Evolutionary conservation across 768 basidiomycete genomes (phyloP).

Genomic region (Tricholoma terreum): DNA sequence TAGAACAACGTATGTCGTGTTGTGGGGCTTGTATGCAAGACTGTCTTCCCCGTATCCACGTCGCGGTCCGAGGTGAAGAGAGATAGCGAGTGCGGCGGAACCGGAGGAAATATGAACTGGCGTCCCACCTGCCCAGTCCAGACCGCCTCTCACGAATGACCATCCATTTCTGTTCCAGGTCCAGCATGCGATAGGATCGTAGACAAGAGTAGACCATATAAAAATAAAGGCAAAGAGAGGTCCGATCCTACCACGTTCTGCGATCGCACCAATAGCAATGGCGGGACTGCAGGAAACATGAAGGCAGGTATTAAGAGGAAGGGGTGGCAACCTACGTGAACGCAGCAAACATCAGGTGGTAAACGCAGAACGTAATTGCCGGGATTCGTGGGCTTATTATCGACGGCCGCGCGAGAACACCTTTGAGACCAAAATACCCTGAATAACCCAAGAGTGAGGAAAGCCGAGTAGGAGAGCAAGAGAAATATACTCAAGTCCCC

Average conservation of each 20-base stretch:
- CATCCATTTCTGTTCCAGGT: conserved; percentile 84
- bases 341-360: conserved; percentile 88
- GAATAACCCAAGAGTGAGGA: not conserved
- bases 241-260: conserved; percentile 82
- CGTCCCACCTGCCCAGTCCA: conserved; percentile 93
- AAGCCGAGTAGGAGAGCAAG: not conserved
- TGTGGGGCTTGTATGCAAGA: conserved; percentile 91
- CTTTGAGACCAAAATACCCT: conserved; percentile 83
- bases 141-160: conserved; percentile 77
- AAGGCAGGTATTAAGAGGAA: conserved; percentile 13
- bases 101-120: conserved; percentile 97
- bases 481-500: conserved; percentile 70
- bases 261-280: conserved; percentile 88
- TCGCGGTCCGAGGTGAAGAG: conserved; percentile 86
- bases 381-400: conserved; percentile 72
- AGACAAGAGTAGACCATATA: conserved; percentile 86
- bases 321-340: conserved; percentile 59
- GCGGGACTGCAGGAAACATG: conserved; percentile 53
- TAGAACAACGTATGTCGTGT: conserved; percentile 89
- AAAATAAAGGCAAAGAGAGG: conserved; percentile 91
- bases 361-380: conserved; percentile 73
- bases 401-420: conserved; percentile 73
- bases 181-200: conserved; percentile 95
- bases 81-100: conserved; percentile 86
- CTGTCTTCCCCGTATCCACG: conserved; percentile 88